Conservation (phyloP, 441 rosid species). For the Erodium texanum region DNA sequence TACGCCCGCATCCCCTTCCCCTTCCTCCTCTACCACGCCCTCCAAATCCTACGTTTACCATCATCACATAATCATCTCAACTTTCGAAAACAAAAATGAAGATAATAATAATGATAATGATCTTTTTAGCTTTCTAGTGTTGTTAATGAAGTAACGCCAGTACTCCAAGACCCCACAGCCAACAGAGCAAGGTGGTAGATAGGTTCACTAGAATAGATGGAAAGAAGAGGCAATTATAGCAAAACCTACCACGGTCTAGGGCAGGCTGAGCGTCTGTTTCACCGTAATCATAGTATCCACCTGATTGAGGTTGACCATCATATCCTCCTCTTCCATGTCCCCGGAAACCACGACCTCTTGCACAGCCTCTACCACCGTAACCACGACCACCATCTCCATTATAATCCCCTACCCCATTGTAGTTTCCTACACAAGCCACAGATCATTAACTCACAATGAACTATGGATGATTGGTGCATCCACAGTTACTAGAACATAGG, state of each 20-base stretch:
- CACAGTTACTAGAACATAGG: too few species aligned
- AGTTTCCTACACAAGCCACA: slow-evolving; percentile 19
- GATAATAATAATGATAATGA: too few species aligned
- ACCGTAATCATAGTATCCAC: slow-evolving; percentile 26
- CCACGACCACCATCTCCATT: slow-evolving; percentile 25
- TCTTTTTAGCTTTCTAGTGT: too few species aligned
- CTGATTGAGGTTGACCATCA: slow-evolving; percentile 20
- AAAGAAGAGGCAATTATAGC: neutral
- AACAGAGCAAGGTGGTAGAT: too few species aligned
- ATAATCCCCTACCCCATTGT: slow-evolving; percentile 22
- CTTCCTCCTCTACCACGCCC: neutral
- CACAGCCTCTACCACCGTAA: slow-evolving; percentile 23
- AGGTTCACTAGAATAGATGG: too few species aligned
- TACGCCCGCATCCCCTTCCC: neutral
- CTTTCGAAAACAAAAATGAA: neutral
- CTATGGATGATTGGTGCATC: too few species aligned
- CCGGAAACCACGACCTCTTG: slow-evolving; percentile 20
- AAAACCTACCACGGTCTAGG: slow-evolving; percentile 25
- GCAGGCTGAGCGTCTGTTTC: slow-evolving; percentile 17
- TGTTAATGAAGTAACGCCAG: too few species aligned
- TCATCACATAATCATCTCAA: neutral
- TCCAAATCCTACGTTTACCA: neutral
- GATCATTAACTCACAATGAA: neutral
- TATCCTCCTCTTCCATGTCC: slow-evolving; percentile 27
- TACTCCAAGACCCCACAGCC: too few species aligned